These are phyloP conservation scores for Crucihimalaya himalaica DNA, from an alignment of 345 rosid genomes.

Conservation along the genomic window DNA sequence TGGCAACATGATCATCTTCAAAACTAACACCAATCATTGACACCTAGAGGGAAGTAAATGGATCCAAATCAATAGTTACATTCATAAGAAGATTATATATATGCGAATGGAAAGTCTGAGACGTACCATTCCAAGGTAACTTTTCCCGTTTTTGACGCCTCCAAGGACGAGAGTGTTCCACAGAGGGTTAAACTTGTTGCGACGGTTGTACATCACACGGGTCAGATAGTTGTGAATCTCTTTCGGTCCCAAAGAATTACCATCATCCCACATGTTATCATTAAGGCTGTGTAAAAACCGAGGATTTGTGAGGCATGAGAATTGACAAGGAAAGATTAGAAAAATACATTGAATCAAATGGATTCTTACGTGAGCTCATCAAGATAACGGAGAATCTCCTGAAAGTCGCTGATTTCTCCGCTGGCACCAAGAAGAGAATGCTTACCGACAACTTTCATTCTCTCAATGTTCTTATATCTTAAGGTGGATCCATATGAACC, in stretches of 20 bases:
- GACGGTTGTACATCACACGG: conserved; percentile 91
- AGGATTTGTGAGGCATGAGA: conserved; percentile 14
- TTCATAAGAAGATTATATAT: not conserved
- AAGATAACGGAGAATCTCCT: conserved; percentile 81
- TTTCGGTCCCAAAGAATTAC: conserved; percentile 97
- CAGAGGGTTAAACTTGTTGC: conserved; percentile 92
- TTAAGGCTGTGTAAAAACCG: conserved; percentile 59
- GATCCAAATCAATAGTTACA: conserved; percentile 14
- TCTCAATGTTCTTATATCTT: conserved; percentile 88
- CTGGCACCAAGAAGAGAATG: conserved; percentile 97
- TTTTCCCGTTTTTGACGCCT: conserved; percentile 91
- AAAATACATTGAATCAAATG: not conserved
- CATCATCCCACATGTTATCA: conserved; percentile 99
- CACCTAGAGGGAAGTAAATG: conserved; percentile 52
- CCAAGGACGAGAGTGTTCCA: conserved; percentile 99
- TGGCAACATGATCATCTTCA: conserved; percentile 92
- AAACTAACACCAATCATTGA: conserved; percentile 91
- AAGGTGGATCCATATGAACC: conserved; percentile 97
- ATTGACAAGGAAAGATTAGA: not conserved
- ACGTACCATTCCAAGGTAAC: conserved; percentile 88
- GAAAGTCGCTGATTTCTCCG: conserved; percentile 97
- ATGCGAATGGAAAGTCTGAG: not conserved
- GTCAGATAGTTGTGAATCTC: conserved; percentile 96
- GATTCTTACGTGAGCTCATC: conserved; percentile 85
- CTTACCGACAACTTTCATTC: conserved; percentile 83